Conservation (phyloP, 495 filamentous ascomycete genomes). For the Pseudevernia furfuracea region DNA sequence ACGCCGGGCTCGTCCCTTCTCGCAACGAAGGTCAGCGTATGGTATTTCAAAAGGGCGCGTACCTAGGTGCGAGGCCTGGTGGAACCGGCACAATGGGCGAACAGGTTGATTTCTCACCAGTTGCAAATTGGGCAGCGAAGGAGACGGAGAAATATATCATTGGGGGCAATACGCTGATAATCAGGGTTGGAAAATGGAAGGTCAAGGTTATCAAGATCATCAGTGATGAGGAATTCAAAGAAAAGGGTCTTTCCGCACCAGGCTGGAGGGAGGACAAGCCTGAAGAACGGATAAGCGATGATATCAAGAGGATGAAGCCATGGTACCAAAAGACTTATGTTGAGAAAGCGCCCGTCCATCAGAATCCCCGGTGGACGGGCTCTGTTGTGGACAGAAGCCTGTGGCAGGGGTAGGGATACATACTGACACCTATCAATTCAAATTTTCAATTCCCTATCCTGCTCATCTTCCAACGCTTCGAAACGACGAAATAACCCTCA, state of each 20-base stretch:
- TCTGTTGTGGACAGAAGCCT: not conserved
- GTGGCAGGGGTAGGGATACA: not conserved
- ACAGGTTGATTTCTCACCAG: constrained; percentile 53
- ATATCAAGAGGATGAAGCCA: constrained; percentile 6
- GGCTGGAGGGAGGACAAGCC: constrained; percentile 33
- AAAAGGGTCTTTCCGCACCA: constrained; percentile 37
- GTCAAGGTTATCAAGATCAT: constrained; percentile 65
- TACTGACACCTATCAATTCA: not conserved
- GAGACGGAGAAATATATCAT: constrained; percentile 57
- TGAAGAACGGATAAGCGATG: constrained; percentile 9
- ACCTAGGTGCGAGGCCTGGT: constrained; percentile 56
- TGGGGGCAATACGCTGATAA: constrained; percentile 54
- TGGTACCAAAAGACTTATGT: not conserved
- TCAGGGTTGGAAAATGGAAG: constrained; percentile 76
- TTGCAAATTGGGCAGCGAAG: constrained; percentile 48
- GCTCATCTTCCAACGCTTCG: not conserved
- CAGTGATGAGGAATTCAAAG: constrained; percentile 58
- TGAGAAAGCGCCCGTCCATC: constrained; percentile 1
- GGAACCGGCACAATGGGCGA: constrained; percentile 47
- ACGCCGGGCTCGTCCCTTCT: constrained; percentile 59
- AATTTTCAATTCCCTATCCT: too few species aligned
- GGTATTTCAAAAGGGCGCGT: constrained; percentile 49
- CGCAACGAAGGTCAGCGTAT: constrained; percentile 60
- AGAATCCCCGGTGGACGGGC: not conserved
- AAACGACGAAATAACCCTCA: not conserved